Conservation (phyloP, 768 basidiomycete genomes). For the Suillus alpinus region DNA sequence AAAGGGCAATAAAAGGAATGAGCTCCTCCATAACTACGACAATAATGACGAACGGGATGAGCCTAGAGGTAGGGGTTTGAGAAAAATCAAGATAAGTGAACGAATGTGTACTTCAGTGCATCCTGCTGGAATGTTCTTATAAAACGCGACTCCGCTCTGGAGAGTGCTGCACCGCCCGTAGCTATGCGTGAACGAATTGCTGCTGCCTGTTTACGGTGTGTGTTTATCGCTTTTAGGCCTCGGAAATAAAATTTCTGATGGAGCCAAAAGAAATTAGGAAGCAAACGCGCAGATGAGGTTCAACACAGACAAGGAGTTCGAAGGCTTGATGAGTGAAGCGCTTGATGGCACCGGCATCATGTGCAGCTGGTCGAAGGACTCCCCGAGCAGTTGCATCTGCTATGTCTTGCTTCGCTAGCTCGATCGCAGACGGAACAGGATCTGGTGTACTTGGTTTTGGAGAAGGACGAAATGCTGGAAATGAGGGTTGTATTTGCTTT, state of each 20-base stretch:
- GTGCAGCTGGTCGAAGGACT: conserved; percentile 63
- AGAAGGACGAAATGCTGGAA: conserved; percentile 23
- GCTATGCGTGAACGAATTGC: conserved; percentile 55
- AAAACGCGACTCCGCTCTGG: conserved; percentile 68
- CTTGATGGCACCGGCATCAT: conserved; percentile 54
- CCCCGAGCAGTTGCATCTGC: conserved; percentile 66
- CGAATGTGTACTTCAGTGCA: conserved; percentile 56
- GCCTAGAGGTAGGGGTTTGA: conserved; percentile 32
- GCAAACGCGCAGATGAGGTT: neutral
- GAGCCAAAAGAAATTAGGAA: conserved; percentile 3
- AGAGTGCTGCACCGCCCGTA: conserved; percentile 58
- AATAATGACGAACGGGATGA: conserved; percentile 77
- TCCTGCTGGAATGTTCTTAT: conserved; percentile 67
- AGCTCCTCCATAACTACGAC: conserved; percentile 76
- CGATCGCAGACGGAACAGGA: conserved; percentile 33
- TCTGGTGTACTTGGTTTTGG: conserved; percentile 15
- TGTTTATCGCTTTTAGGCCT: conserved; percentile 70
- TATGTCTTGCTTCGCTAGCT: conserved; percentile 60
- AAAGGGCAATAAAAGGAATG: conserved; percentile 81
- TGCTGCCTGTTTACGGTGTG: conserved; percentile 52
- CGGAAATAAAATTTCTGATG: conserved; percentile 80
- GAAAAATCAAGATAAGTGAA: neutral
- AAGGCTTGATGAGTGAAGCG: conserved; percentile 48
- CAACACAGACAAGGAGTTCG: conserved; percentile 41
- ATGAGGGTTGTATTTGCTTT: conserved; percentile 24